Percentiles rank a stretch among this genome's conserved stretches.
Evolutionary conservation across 495 filamentous ascomycete species (phyloP).

Genomic region (Neurospora sp.): DNA sequence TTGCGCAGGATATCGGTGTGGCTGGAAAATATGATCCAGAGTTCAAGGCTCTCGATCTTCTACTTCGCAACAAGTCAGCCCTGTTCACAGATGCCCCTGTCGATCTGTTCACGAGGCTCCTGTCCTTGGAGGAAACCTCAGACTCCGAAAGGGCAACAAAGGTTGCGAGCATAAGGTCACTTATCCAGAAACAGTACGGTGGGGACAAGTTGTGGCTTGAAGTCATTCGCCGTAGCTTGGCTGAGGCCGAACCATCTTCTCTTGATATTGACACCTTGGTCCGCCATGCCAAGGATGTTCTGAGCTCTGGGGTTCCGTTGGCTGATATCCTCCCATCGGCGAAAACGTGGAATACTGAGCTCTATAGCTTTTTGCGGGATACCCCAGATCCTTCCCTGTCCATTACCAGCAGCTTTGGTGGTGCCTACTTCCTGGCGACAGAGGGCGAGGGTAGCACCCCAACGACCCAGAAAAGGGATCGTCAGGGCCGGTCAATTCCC

Average conservation of each 20-base stretch:
- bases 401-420: slow-evolving; percentile 61
- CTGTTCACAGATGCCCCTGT: slow-evolving; percentile 29
- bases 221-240: slow-evolving; percentile 34
- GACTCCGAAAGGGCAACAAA: slow-evolving; percentile 26
- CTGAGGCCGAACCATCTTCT: slow-evolving; percentile 27
- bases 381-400: slow-evolving; percentile 53
- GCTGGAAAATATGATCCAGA: slow-evolving; percentile 8
- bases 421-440: slow-evolving; percentile 56
- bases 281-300: slow-evolving; percentile 25
- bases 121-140: slow-evolving; percentile 35
- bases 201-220: slow-evolving; percentile 21
- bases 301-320: slow-evolving; percentile 11
- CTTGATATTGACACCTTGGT: slow-evolving; percentile 37
- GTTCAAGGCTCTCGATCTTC: slow-evolving; percentile 29
- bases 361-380: slow-evolving; percentile 49
- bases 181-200: slow-evolving; percentile 24
- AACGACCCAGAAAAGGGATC: slow-evolving; percentile 41
- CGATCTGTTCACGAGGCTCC: slow-evolving; percentile 29
- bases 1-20: slow-evolving; percentile 16
- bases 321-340: slow-evolving; percentile 34
- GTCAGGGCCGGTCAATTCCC: slow-evolving; percentile 56
- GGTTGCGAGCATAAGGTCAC: slow-evolving; percentile 17
- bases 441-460: slow-evolving; percentile 11
- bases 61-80: slow-evolving; percentile 25
- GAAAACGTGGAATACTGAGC: slow-evolving; percentile 30